These are phyloP conservation scores for Rhodotorula sp. DNA, from an alignment of 1,284 basidiomycete genomes.

Conservation along the genomic window DNA sequence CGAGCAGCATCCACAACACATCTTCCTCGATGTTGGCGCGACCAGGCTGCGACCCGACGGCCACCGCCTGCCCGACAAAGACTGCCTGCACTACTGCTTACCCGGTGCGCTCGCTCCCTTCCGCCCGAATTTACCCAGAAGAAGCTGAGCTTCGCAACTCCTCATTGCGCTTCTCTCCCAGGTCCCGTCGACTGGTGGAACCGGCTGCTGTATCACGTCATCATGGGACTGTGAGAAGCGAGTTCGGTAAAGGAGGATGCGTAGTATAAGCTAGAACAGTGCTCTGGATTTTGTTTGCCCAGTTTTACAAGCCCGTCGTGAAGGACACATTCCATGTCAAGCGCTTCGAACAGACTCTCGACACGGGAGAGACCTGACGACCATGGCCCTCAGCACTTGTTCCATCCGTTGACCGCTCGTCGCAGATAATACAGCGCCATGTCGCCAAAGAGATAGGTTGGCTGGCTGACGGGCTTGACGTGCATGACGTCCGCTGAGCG, in stretches of 20 bases:
- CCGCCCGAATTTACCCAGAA: too few relatives aligned
- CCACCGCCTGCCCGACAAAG: too few relatives aligned
- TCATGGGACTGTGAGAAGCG: background rate
- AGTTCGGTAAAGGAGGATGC: too few relatives aligned
- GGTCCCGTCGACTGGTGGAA: conserved; percentile 1
- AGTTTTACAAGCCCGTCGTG: background rate
- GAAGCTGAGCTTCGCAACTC: too few relatives aligned
- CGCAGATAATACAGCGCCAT: conserved; percentile 1
- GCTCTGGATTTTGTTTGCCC: background rate
- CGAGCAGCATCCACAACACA: background rate
- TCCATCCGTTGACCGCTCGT: background rate
- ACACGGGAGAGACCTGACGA: too few relatives aligned
- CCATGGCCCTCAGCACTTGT: too few relatives aligned
- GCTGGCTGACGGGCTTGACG: background rate
- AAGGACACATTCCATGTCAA: background rate
- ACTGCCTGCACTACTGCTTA: background rate
- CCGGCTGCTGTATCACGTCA: background rate
- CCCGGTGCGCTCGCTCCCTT: background rate
- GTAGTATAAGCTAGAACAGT: background rate
- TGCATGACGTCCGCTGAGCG: background rate
- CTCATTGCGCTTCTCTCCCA: background rate
- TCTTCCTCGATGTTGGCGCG: background rate
- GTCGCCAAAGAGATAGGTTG: conserved; percentile 1
- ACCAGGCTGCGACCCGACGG: background rate
- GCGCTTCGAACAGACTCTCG: too few relatives aligned